Evolutionary conservation across 1,284 basidiomycete species (phyloP).

Genomic region (Cryptococcus sp.): DNA sequence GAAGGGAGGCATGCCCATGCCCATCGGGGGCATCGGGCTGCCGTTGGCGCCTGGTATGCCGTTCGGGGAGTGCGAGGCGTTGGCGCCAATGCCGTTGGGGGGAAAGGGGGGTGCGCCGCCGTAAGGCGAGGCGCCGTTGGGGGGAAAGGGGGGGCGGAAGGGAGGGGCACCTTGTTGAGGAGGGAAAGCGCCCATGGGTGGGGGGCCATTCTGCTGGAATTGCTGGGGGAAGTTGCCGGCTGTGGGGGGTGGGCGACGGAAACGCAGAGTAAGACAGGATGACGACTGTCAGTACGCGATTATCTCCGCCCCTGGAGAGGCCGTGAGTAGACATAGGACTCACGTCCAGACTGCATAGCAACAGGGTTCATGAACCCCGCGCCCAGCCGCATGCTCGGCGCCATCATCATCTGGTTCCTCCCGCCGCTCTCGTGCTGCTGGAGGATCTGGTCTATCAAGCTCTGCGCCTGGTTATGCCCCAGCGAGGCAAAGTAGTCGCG

Average conservation of each 20-base stretch:
- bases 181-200: constrained; percentile 35
- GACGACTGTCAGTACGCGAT: background rate
- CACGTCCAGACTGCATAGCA: constrained; percentile 18
- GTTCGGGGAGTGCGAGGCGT: too few relatives aligned
- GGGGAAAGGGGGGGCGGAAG: constrained; percentile 60
- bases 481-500: constrained; percentile 95
- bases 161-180: constrained; percentile 16
- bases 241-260: background rate
- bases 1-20: constrained; percentile 59
- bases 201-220: background rate
- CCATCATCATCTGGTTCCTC: constrained; percentile 56
- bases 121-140: constrained; percentile 49
- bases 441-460: constrained; percentile 92
- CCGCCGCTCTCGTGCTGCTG: constrained; percentile 71
- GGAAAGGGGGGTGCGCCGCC: constrained; percentile 23
- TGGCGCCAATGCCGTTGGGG: too few relatives aligned
- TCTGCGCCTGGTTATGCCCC: constrained; percentile 93
- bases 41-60: too few relatives aligned
- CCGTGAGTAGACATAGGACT: constrained; percentile 10
- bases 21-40: constrained; percentile 5
- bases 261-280: too few relatives aligned
- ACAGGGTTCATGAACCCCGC: constrained; percentile 45
- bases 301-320: background rate
- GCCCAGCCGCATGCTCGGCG: constrained; percentile 60
- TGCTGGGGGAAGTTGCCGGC: background rate